Evolutionary conservation across 768 basidiomycete species (phyloP).

Genomic region (Pisolithus sp.): DNA sequence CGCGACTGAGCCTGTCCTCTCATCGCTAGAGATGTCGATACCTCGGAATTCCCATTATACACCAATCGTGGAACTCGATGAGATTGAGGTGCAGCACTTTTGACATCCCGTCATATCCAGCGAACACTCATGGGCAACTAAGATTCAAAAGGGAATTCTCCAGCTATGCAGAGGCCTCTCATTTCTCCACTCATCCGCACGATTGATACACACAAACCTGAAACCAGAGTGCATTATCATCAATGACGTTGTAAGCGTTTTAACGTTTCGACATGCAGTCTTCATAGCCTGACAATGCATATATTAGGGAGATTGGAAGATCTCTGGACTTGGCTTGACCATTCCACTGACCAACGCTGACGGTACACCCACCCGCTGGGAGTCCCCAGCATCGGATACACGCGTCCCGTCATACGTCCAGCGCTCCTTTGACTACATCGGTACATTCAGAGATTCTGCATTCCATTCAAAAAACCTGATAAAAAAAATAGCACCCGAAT

Average conservation of each 20-base stretch:
- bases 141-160: conserved; percentile 95
- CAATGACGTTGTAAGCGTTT: conserved; percentile 68
- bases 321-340: conserved; percentile 83
- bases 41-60: conserved; percentile 51
- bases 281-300: neutral
- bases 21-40: conserved; percentile 75
- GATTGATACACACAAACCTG: conserved; percentile 87
- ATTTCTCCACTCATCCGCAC: conserved; percentile 90
- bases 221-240: conserved; percentile 83
- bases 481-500: conserved; percentile 74
- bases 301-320: conserved; percentile 93
- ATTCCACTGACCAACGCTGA: conserved; percentile 65
- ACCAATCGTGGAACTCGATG: conserved; percentile 79
- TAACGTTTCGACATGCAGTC: neutral
- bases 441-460: conserved; percentile 32
- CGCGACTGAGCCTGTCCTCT: conserved; percentile 85
- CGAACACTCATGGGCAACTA: conserved; percentile 4
- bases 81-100: conserved; percentile 70
- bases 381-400: conserved; percentile 84
- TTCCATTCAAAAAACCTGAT: conserved; percentile 2
- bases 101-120: neutral
- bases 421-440: conserved; percentile 92
- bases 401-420: conserved; percentile 77
- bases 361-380: conserved; percentile 77
- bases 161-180: conserved; percentile 86